These are phyloP conservation scores for Trypanosoma scelopori DNA, from an alignment of 208 protist species.

Conservation along the genomic window DNA sequence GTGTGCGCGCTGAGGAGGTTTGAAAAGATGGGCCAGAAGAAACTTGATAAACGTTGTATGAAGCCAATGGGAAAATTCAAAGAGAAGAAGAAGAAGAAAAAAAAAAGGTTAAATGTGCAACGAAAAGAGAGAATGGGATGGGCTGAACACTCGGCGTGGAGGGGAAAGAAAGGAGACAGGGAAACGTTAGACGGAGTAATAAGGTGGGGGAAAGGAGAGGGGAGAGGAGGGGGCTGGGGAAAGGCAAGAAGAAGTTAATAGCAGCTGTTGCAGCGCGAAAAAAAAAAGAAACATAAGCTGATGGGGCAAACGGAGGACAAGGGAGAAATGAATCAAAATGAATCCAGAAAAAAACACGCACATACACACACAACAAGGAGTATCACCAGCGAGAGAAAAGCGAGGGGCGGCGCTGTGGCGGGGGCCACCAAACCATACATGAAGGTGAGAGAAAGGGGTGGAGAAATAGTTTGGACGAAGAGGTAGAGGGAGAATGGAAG, in stretches of 20 bases:
- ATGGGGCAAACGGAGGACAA: background rate
- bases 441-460: no score
- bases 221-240: background rate
- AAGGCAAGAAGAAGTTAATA: background rate
- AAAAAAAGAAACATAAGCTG: background rate
- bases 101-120: slow-evolving; percentile 6
- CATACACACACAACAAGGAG: no score
- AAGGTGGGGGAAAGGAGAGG: background rate
- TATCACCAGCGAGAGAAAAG: background rate
- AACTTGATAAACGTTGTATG: slow-evolving; percentile 2
- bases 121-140: slow-evolving; percentile 6
- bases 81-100: slow-evolving; percentile 16
- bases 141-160: background rate
- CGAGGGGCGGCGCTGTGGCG: no score
- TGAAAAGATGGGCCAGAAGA: background rate
- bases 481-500: background rate
- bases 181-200: background rate
- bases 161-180: background rate
- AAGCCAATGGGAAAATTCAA: slow-evolving; percentile 4
- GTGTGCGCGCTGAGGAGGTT: background rate
- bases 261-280: background rate
- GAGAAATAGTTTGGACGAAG: background rate
- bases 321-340: background rate
- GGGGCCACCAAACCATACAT: no score
- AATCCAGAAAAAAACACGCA: no score